A percentile compares a stretch with the other conserved stretches of the same genome.
Evolutionary conservation across 2,329 filamentous ascomycete genomes (phyloP).

Genomic region (Fusarium lateritium): DNA sequence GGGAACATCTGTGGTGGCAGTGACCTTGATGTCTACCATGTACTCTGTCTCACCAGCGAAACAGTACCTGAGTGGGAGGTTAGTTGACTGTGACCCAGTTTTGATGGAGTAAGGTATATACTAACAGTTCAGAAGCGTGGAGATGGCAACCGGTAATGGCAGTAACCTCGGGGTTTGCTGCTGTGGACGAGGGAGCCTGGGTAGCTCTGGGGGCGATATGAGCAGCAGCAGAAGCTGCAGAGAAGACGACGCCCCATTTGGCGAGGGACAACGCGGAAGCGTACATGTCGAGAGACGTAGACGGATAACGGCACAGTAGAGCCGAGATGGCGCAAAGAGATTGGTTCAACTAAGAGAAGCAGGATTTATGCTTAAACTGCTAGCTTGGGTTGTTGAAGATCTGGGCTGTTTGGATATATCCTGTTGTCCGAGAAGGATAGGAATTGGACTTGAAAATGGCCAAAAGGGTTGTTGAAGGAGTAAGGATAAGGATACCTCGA

Average conservation of each 20-base stretch:
- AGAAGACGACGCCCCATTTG: constrained; percentile 36
- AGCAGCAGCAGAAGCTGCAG: constrained; percentile 28
- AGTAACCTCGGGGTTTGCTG: constrained; percentile 50
- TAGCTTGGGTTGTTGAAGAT: constrained; percentile 3
- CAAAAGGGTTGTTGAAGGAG: constrained; percentile 23
- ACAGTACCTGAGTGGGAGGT: constrained; percentile 57
- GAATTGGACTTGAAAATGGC: constrained; percentile 9
- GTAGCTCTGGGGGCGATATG: constrained; percentile 52
- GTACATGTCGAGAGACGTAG: constrained; percentile 28
- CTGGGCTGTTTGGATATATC: too few relatives aligned
- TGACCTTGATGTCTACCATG: constrained; percentile 62
- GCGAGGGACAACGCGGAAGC: constrained; percentile 35
- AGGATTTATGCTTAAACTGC: constrained; percentile 33
- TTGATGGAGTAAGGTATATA: constrained; percentile 7
- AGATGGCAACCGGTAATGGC: constrained; percentile 60
- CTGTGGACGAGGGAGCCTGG: constrained; percentile 47
- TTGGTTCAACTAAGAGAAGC: neutral
- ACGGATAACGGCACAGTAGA: constrained; percentile 9
- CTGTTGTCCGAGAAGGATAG: neutral
- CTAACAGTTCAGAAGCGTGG: constrained; percentile 59
- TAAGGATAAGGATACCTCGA: neutral
- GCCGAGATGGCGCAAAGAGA: constrained; percentile 9
- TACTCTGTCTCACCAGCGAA: constrained; percentile 61
- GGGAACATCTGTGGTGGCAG: constrained; percentile 69
- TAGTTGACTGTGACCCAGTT: constrained; percentile 1